phyloP scores from a whole-genome alignment of 768 basidiomycete species.

The Boletellus sp. region DNA sequence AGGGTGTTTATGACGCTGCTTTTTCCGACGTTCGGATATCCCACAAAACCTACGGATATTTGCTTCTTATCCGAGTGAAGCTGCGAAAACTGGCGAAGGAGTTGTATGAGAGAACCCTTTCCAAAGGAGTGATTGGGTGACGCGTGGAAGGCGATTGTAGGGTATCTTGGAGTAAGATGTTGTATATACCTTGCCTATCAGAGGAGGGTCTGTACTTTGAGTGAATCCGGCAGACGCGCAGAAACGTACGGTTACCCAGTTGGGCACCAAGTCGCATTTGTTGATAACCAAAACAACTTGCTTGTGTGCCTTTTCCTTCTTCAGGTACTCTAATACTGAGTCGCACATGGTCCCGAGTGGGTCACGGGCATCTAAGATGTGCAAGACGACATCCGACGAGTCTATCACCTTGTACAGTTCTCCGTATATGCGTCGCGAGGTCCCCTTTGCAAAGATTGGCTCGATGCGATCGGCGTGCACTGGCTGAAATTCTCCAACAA shows the following conservation, averaged over 20 bases:
- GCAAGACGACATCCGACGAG: constrained; percentile 94
- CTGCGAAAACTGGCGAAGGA: constrained; percentile 93
- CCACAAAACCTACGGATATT: constrained; percentile 96
- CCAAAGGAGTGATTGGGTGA: constrained; percentile 99
- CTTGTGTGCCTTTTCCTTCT: constrained; percentile 96
- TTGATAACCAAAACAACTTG: constrained; percentile 96
- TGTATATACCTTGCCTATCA: constrained; percentile 89
- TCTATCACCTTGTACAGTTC: constrained; percentile 99
- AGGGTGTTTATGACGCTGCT: constrained; percentile 97
- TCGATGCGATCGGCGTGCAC: constrained; percentile 81
- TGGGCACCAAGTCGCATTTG: constrained; percentile 97
- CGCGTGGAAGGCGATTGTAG: constrained; percentile 97
- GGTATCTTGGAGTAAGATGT: constrained; percentile 90
- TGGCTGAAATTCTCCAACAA: constrained; percentile 40
- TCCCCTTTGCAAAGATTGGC: constrained; percentile 93
- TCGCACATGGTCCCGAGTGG: constrained; percentile 94
- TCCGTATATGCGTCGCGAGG: constrained; percentile 92
- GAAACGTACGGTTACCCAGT: constrained; percentile 90
- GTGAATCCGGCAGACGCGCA: neutral
- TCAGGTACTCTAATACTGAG: constrained; percentile 87
- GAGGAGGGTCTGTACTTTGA: neutral
- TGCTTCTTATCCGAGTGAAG: constrained; percentile 99
- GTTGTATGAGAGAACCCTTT: constrained; percentile 96
- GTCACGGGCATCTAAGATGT: constrained; percentile 93
- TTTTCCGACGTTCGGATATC: constrained; percentile 98